Evolutionary conservation across 2,329 filamentous ascomycete species (phyloP).

Genomic region (Hirsutella thompsonii): DNA sequence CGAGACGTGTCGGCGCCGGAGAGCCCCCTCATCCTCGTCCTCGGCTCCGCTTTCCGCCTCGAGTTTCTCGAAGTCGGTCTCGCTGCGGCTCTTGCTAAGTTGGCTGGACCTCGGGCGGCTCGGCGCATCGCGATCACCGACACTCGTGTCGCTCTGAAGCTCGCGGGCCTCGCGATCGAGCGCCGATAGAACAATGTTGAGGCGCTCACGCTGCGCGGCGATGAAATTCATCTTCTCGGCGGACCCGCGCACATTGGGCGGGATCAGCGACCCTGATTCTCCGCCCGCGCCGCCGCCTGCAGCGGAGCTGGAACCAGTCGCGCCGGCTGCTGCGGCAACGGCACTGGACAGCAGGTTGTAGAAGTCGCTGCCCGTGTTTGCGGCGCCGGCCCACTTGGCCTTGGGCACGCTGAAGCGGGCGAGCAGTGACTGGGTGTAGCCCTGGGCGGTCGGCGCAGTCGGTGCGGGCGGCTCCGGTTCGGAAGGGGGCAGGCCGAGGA

Average conservation of each 20-base stretch:
- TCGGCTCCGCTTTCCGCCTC: constrained; percentile 58
- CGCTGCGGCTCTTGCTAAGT: constrained; percentile 71
- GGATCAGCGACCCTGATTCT: constrained; percentile 51
- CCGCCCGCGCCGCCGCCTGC: constrained; percentile 11
- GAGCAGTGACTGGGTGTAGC: constrained; percentile 71
- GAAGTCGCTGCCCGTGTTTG: constrained; percentile 47
- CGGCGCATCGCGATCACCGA: constrained; percentile 18
- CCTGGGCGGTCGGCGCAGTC: constrained; percentile 30
- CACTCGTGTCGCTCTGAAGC: constrained; percentile 27
- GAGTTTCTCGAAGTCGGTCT: constrained; percentile 82
- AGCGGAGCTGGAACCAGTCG: constrained; percentile 19
- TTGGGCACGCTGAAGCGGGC: constrained; percentile 75
- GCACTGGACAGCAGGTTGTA: constrained; percentile 67
- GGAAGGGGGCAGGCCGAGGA: constrained; percentile 62
- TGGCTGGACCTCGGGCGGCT: constrained; percentile 32
- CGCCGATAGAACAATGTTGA: constrained; percentile 61
- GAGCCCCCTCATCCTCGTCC: constrained; percentile 25
- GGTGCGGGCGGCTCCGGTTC: constrained; percentile 23
- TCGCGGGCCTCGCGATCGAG: constrained; percentile 67
- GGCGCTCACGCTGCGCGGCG: constrained; percentile 62
- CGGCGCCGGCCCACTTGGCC: constrained; percentile 42
- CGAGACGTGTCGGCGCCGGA: constrained; percentile 17
- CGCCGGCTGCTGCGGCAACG: constrained; percentile 47
- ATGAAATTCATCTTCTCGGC: constrained; percentile 64
- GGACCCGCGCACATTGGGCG: constrained; percentile 50